A percentile compares a stretch with the other conserved stretches of the same genome.
Conservation (phyloP, 2,329 filamentous ascomycete genomes). For the Ophiobolus disseminans region DNA sequence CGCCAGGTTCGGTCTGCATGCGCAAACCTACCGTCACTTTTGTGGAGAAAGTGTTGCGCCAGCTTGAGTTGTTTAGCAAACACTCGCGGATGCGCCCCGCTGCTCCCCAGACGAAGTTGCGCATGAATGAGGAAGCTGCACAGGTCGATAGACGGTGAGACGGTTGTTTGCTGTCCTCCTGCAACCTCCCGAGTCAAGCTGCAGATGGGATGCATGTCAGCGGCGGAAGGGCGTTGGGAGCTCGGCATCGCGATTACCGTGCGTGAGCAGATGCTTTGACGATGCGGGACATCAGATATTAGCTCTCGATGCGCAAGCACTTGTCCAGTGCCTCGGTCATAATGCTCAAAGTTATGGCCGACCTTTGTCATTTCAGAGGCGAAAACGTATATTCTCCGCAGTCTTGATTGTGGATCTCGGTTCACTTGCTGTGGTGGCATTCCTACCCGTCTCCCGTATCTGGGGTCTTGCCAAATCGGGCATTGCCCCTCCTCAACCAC, state of each 20-base stretch:
- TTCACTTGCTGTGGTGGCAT: slow-evolving; percentile 21
- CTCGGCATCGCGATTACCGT: slow-evolving; percentile 18
- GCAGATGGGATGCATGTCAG: slow-evolving; percentile 19
- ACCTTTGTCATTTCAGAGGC: slow-evolving; percentile 6
- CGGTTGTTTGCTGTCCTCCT: slow-evolving; percentile 27
- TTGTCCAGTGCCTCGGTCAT: slow-evolving; percentile 6
- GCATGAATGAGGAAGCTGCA: slow-evolving; percentile 29
- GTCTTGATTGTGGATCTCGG: slow-evolving; percentile 25
- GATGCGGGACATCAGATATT: slow-evolving; percentile 13
- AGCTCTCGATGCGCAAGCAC: slow-evolving; percentile 13
- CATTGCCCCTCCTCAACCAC: slow-evolving; percentile 13
- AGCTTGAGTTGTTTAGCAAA: slow-evolving; percentile 27
- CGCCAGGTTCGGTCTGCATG: slow-evolving; percentile 30
- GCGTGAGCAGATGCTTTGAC: slow-evolving; percentile 23
- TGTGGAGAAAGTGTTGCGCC: slow-evolving; percentile 41
- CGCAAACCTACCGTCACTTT: slow-evolving; percentile 43
- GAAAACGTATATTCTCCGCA: slow-evolving; percentile 14
- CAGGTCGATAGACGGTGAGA: slow-evolving; percentile 27
- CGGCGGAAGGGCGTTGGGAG: slow-evolving; percentile 4
- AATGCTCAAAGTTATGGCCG: slow-evolving; percentile 11
- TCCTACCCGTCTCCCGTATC: slow-evolving; percentile 11
- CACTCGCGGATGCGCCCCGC: slow-evolving; percentile 39
- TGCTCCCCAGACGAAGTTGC: slow-evolving; percentile 34
- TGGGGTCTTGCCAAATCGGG: slow-evolving; percentile 17
- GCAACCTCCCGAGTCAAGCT: slow-evolving; percentile 8